These are phyloP conservation scores for Pseudocercospora fijiensis DNA, from an alignment of 2,329 filamentous ascomycete species.

Conservation along the genomic window DNA sequence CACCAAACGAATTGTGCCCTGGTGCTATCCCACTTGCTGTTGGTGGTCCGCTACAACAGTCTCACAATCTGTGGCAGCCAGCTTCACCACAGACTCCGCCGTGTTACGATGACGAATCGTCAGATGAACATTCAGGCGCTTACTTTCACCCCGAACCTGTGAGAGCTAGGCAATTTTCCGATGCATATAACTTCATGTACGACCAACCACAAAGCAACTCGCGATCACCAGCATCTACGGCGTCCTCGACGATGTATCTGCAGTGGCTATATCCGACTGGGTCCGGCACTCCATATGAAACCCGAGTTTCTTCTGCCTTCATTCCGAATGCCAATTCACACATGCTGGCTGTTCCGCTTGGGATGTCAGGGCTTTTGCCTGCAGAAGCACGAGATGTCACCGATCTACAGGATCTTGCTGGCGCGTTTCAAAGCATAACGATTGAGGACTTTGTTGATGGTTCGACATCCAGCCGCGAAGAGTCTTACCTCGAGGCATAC, in stretches of 20 bases:
- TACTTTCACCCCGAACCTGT: conserved; percentile 25
- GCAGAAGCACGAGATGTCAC: conserved; percentile 25
- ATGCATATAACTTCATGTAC: conserved; percentile 9
- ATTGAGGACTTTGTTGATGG: conserved; percentile 5
- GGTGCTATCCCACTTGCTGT: conserved; percentile 11
- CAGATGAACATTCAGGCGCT: conserved; percentile 20
- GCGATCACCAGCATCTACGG: conserved; percentile 24
- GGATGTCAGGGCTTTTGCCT: not conserved
- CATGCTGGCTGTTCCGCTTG: conserved; percentile 1
- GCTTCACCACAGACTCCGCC: conserved; percentile 23
- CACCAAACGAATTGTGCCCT: conserved; percentile 16
- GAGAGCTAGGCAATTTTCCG: conserved; percentile 15
- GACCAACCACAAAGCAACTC: conserved; percentile 12
- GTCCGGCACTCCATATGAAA: not conserved
- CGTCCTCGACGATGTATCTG: conserved; percentile 20
- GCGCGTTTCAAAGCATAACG: not conserved
- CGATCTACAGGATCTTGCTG: conserved; percentile 15
- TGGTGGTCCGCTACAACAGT: conserved; percentile 7
- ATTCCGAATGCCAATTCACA: not conserved
- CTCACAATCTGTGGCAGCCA: conserved; percentile 14
- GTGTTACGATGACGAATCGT: conserved; percentile 26
- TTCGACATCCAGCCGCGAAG: conserved; percentile 5
- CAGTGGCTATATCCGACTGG: conserved; percentile 12
- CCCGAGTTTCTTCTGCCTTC: conserved; percentile 1
- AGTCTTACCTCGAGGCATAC: conserved; percentile 47